phyloP scores from a whole-genome alignment of 2,329 filamentous ascomycete genomes.

The Beauveria varroae region DNA sequence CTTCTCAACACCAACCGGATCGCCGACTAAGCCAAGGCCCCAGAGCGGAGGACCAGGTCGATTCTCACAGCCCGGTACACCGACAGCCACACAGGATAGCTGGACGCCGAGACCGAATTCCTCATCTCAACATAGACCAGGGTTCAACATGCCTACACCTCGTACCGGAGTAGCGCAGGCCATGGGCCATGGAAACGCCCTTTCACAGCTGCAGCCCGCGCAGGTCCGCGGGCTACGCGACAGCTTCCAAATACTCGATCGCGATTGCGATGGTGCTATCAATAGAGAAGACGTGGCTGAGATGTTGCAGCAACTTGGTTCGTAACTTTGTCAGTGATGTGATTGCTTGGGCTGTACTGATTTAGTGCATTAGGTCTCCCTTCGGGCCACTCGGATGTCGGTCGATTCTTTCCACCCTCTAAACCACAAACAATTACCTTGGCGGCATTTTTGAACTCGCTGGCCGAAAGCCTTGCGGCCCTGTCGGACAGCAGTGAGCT shows the following conservation, averaged over 20 bases:
- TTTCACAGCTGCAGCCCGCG: slow-evolving; percentile 69
- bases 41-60: slow-evolving; percentile 19
- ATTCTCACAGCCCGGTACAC: slow-evolving; percentile 34
- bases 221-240: slow-evolving; percentile 85
- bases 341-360: not conserved
- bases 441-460: slow-evolving; percentile 74
- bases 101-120: slow-evolving; percentile 26
- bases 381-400: slow-evolving; percentile 61
- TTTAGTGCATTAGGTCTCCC: slow-evolving; percentile 55
- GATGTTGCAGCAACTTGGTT: slow-evolving; percentile 80
- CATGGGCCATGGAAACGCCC: slow-evolving; percentile 41
- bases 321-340: not conserved
- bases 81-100: slow-evolving; percentile 29
- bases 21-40: slow-evolving; percentile 43
- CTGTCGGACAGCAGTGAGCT: slow-evolving; percentile 76
- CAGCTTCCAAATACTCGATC: slow-evolving; percentile 87
- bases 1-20: slow-evolving; percentile 56
- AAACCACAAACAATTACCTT: slow-evolving; percentile 69
- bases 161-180: slow-evolving; percentile 29
- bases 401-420: slow-evolving; percentile 73
- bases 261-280: slow-evolving; percentile 77
- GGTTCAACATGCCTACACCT: slow-evolving; percentile 28
- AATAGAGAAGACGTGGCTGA: slow-evolving; percentile 77
- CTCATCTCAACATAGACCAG: not conserved
- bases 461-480: slow-evolving; percentile 65